Evolutionary conservation across 148 eudicot species (phyloP).

Genomic region (Simmondsia chinensis): DNA sequence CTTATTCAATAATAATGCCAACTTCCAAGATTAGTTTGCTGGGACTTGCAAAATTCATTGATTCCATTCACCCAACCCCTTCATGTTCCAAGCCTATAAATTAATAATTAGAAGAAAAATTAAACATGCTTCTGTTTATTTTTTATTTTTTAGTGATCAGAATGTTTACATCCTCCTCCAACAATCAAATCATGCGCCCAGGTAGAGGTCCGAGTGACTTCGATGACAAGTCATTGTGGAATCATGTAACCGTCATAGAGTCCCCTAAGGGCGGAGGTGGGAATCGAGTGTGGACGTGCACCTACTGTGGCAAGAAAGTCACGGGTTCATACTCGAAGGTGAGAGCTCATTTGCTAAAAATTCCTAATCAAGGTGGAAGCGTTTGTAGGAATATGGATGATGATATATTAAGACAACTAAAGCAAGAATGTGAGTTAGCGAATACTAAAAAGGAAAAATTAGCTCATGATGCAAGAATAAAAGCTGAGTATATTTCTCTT

Average conservation of each 20-base stretch:
- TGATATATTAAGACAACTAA: not conserved
- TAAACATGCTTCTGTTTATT: no score
- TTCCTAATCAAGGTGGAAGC: not conserved
- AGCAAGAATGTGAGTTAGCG: not conserved
- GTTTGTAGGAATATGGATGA: not conserved
- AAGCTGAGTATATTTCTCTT: not conserved
- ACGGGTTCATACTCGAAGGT: conserved; percentile 3
- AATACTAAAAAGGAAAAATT: not conserved
- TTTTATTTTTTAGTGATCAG: no score
- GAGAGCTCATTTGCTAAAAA: not conserved
- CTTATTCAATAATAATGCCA: no score
- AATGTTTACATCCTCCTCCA: no score
- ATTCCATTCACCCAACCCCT: no score
- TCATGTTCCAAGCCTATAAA: no score
- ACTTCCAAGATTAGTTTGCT: no score
- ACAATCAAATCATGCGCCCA: no score
- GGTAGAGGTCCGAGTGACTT: no score
- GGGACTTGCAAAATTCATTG: no score
- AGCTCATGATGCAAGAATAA: not conserved
- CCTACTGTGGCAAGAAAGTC: not conserved
- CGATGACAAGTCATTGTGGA: conserved; percentile 1
- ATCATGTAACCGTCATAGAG: not conserved
- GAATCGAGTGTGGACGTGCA: not conserved
- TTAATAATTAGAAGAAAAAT: no score
- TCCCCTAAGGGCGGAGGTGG: not conserved